Conservation (phyloP, 495 filamentous ascomycete genomes). For the Xylaria cubensis region DNA sequence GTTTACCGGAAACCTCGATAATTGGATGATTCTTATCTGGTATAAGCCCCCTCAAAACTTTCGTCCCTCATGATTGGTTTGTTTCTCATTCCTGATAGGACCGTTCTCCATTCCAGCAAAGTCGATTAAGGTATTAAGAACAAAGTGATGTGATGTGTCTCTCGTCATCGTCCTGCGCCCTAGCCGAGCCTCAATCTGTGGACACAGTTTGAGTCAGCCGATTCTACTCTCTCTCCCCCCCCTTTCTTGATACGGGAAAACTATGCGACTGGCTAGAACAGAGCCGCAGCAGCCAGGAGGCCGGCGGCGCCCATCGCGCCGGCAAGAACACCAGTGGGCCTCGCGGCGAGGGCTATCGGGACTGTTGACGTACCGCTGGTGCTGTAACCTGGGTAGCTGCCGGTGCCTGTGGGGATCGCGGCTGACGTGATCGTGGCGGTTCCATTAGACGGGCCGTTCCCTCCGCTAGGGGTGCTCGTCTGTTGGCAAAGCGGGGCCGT, state of each 20-base stretch:
- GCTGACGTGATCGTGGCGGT: conserved; percentile 9
- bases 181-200: not conserved
- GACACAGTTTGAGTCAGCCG: not conserved
- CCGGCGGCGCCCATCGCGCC: not conserved
- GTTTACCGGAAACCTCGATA: not conserved
- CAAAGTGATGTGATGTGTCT: not conserved
- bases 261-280: conserved; percentile 31
- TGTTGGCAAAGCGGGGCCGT: conserved; percentile 1
- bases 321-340: not conserved
- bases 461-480: not conserved
- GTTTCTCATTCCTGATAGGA: not conserved
- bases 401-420: not conserved
- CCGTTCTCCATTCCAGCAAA: not conserved
- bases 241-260: not conserved
- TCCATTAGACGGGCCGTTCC: not conserved
- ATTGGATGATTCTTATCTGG: not conserved
- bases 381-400: not conserved
- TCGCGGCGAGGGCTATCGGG: conserved; percentile 1
- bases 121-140: not conserved
- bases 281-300: conserved; percentile 22
- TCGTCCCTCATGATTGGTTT: not conserved
- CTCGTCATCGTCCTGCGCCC: not conserved
- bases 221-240: not conserved
- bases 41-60: not conserved
- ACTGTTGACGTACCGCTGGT: not conserved